phyloP scores from a whole-genome alignment of 2,329 filamentous ascomycete genomes.

The Aulographum hederae region DNA sequence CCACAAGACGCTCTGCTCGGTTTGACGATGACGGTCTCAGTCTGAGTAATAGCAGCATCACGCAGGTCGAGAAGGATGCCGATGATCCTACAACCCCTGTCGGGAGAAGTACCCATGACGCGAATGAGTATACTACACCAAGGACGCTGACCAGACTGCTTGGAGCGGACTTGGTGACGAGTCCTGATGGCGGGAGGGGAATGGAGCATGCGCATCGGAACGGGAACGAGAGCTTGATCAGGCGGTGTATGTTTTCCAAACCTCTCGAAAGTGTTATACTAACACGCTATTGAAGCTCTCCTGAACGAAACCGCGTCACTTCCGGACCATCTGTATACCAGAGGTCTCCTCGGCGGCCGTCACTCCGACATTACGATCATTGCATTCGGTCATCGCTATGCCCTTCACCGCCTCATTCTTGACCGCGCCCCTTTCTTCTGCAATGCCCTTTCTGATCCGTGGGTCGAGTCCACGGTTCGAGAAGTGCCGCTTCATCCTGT shows the following conservation, averaged over 20 bases:
- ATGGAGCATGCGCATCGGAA: too few relatives aligned
- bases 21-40: conserved; percentile 9
- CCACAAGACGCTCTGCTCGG: conserved; percentile 13
- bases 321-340: conserved; percentile 32
- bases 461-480: conserved; percentile 33
- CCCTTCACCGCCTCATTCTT: conserved; percentile 34
- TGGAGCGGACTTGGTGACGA: conserved; percentile 16
- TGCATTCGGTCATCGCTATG: conserved; percentile 33
- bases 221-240: too few relatives aligned
- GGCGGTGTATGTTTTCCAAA: too few relatives aligned
- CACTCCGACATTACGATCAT: conserved; percentile 36
- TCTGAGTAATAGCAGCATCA: conserved; percentile 12
- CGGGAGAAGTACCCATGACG: conserved; percentile 13
- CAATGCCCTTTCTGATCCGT: conserved; percentile 34
- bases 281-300: conserved; percentile 1
- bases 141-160: conserved; percentile 26
- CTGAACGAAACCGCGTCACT: conserved; percentile 20
- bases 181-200: too few relatives aligned
- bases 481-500: conserved; percentile 34
- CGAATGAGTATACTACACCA: conserved; percentile 20
- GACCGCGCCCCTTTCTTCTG: conserved; percentile 38
- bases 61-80: conserved; percentile 27
- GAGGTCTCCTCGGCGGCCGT: conserved; percentile 30
- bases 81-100: conserved; percentile 27
- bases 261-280: too few relatives aligned